Base-by-base conservation (phyloP, 2,329 filamentous ascomycete species). In the Fusarium hostae region DNA sequence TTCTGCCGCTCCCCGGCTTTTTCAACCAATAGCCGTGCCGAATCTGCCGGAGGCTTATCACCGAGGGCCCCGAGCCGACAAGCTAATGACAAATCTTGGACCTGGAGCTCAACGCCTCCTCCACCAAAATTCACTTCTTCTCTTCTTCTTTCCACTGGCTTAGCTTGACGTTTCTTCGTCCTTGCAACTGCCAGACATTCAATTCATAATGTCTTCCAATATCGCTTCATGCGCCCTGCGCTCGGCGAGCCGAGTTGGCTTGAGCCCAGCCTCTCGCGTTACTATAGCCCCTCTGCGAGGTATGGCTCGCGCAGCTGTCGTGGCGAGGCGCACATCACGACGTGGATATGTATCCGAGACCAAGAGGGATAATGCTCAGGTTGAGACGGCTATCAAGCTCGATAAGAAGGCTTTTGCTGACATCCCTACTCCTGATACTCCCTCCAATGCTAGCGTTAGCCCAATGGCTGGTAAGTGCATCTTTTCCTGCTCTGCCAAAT, bases 331-430 rank as follows among this genome's bases (percentile, higher is more conserved):
- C 64, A 60, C 72, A 58, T 68, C 75, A 56, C 83, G 85, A 76
- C 89, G 94, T 79, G 87, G 85, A 76, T 97, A 97, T 87, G 94
- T 97, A 71, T 92, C 94, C 32, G 92, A 95, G 84, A 92, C 93
- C 68, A 94, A 92, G 85, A 87, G 90, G 73, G 90, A 93, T 76
- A 88, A 90, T 81, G 94, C 94, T 55, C 94, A 94, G 79, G 92
- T 97, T 78, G 94, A 97, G 77, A 92, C 92, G 15, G 91, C 94
- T 66, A 95, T 97, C 82, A 93, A 92, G 81, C 86, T 94, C 67
- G 94, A 97, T 74, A 94, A 95, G 83, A 92, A 92, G 81, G 90
- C 92, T 35, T 96, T 97, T 81, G 89, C 90, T 68, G 85, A 89
- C 72, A 84, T 87, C 22, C 76, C 81, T 18, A 76, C 79, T 5